phyloP scores from a whole-genome alignment of 2,329 filamentous ascomycete species.

The Botrytis paeoniae region DNA sequence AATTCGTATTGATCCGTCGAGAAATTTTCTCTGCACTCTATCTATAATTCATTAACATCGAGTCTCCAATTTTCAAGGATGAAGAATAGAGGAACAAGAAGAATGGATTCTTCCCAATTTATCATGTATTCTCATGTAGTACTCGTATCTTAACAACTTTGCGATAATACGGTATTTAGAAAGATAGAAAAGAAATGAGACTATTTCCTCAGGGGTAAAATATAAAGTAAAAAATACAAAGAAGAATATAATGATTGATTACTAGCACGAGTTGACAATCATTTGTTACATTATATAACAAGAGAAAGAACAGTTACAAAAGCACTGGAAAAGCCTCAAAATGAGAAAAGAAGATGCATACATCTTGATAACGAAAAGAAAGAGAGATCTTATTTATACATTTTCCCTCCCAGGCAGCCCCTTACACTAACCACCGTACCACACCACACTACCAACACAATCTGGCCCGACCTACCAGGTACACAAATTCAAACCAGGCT shows the following conservation, averaged over 20 bases:
- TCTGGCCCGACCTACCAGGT: neutral
- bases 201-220: too few species aligned
- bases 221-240: neutral
- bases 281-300: neutral
- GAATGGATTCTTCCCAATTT: rapidly evolving
- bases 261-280: neutral
- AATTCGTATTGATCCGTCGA: neutral
- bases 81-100: rapidly evolving
- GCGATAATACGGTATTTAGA: too few species aligned
- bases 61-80: neutral
- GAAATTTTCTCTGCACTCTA: too few species aligned
- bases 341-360: neutral
- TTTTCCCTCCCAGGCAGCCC: neutral
- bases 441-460: neutral
- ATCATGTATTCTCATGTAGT: neutral
- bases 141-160: neutral
- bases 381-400: neutral
- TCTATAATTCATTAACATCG: neutral
- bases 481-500: neutral
- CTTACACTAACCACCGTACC: neutral
- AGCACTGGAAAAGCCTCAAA: neutral
- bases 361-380: too few species aligned
- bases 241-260: neutral
- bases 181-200: too few species aligned
- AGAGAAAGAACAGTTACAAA: neutral